Percentiles rank a stretch among this genome's conserved stretches.
Evolutionary conservation across 2,329 filamentous ascomycete genomes (phyloP).

Genomic region (Dactylonectria estremocensis): DNA sequence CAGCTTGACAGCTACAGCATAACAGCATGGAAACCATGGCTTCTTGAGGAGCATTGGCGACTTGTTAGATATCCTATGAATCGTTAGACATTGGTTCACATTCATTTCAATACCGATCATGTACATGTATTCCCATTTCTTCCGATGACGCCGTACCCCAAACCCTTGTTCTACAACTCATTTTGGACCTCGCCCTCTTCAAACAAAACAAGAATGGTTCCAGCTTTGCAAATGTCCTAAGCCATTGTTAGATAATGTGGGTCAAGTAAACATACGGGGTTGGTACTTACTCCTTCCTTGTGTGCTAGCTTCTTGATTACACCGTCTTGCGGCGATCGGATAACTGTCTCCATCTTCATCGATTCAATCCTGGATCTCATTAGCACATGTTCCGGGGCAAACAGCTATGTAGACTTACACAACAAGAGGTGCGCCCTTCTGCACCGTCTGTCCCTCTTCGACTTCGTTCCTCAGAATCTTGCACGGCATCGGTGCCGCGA

Average conservation of each 20-base stretch:
- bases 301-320: conserved; percentile 81
- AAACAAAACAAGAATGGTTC: conserved; percentile 82
- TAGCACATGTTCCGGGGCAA: conserved; percentile 38
- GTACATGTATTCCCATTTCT: conserved; percentile 31
- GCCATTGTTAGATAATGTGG: background rate
- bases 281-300: conserved; percentile 76
- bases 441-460: conserved; percentile 83
- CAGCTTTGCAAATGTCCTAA: conserved; percentile 84
- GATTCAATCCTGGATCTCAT: conserved; percentile 76
- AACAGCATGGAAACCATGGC: conserved; percentile 14
- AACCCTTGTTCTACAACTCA: conserved; percentile 37
- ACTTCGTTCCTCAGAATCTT: conserved; percentile 95
- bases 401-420: conserved; percentile 71
- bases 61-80: background rate
- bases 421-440: conserved; percentile 88
- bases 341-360: conserved; percentile 93
- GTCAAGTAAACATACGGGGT: background rate
- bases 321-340: conserved; percentile 82
- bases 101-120: conserved; percentile 33
- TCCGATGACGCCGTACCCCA: conserved; percentile 34
- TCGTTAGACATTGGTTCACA: conserved; percentile 11
- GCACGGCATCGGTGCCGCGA: conserved; percentile 96
- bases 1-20: conserved; percentile 3
- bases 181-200: conserved; percentile 64
- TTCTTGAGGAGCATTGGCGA: background rate